A percentile compares a stretch with the other conserved stretches of the same genome.
These are phyloP conservation scores for Capniomyces stellatus DNA, from an alignment of 371 early-diverging fungal genomes.

Conservation along the genomic window DNA sequence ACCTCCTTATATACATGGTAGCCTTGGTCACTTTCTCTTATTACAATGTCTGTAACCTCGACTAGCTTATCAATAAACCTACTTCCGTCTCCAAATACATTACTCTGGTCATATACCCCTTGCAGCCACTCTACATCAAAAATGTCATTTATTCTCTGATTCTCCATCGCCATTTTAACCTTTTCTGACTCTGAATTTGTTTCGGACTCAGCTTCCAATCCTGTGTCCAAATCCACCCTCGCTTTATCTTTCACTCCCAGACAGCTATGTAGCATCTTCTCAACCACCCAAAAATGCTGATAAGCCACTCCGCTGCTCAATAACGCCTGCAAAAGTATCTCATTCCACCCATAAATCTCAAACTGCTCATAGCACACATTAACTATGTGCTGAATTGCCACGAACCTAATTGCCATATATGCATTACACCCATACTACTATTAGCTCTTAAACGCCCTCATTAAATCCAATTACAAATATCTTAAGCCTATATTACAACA, in stretches of 20 bases:
- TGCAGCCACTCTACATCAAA: neutral
- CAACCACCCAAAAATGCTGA: conserved; percentile 1
- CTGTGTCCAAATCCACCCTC: neutral
- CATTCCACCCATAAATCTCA: neutral
- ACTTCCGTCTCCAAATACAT: neutral
- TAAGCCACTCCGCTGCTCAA: neutral
- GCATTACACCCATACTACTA: too few relatives aligned
- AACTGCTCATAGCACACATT: neutral
- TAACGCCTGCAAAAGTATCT: neutral
- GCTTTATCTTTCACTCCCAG: neutral
- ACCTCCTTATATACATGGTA: conserved; percentile 1
- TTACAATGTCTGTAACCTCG: neutral
- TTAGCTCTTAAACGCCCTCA: neutral
- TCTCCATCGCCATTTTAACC: neutral
- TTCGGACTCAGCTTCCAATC: neutral
- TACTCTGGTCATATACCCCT: neutral
- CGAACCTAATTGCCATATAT: neutral
- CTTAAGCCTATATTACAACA: too few relatives aligned
- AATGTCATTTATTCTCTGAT: neutral
- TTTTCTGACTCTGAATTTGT: neutral
- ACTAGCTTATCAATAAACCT: neutral
- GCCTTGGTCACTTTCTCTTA: neutral
- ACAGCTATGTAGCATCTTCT: neutral
- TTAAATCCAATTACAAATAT: too few relatives aligned
- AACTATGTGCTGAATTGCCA: neutral